Conservation (phyloP, 352 stramenopile species). For the Phytophthora foliorum region DNA sequence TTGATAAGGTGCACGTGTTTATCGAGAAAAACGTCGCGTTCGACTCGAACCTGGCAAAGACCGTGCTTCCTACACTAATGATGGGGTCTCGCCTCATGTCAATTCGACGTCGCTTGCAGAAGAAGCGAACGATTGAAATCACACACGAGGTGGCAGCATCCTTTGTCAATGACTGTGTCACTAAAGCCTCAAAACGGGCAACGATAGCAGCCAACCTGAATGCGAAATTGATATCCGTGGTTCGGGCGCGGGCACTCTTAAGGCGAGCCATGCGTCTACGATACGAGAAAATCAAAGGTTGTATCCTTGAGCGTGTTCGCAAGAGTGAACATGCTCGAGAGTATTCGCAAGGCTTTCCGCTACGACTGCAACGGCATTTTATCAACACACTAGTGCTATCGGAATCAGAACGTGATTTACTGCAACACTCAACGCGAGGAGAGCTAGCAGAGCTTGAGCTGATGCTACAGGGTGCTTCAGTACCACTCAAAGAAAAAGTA, state of each 20-base stretch:
- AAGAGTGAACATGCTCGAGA: conserved; percentile 69
- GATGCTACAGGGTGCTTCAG: conserved; percentile 9
- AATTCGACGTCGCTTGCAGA: conserved; percentile 66
- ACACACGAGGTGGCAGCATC: conserved; percentile 28
- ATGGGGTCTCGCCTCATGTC: conserved; percentile 73
- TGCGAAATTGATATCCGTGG: conserved; percentile 52
- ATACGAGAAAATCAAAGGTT: conserved; percentile 51
- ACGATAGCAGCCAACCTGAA: conserved; percentile 48
- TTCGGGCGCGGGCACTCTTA: conserved; percentile 57
- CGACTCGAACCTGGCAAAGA: conserved; percentile 60
- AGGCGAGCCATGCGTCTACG: conserved; percentile 56
- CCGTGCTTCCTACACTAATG: conserved; percentile 68
- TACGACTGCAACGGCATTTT: conserved; percentile 59
- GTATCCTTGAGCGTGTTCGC: conserved; percentile 55
- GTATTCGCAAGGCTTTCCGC: conserved; percentile 58
- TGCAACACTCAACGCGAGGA: conserved; percentile 45
- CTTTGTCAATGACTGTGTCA: conserved; percentile 51
- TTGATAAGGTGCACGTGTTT: conserved; percentile 66
- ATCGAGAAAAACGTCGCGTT: conserved; percentile 66
- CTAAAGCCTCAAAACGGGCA: conserved; percentile 42
- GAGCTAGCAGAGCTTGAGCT: conserved; percentile 40
- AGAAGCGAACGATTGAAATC: conserved; percentile 54
- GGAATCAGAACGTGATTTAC: conserved; percentile 59
- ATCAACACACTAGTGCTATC: conserved; percentile 47
- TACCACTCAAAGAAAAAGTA: conserved; percentile 12